These are phyloP conservation scores for Edaphochlamys debaryana DNA, from an alignment of 139 green algal genomes.

Conservation along the genomic window DNA sequence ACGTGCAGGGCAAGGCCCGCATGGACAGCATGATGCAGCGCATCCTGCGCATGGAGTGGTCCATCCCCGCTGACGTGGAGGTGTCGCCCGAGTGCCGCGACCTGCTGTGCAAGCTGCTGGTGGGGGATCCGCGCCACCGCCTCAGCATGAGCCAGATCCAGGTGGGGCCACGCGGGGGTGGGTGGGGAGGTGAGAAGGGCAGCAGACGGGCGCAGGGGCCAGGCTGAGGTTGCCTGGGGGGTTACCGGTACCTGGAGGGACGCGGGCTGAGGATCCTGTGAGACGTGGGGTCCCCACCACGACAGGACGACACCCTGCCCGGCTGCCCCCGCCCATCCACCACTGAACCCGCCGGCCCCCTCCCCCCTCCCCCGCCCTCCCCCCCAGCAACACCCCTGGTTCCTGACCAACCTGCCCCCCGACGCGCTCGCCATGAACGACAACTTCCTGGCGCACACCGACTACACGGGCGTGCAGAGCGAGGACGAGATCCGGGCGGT, in stretches of 20 bases:
- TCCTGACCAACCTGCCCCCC: slow-evolving; percentile 88
- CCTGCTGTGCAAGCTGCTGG: slow-evolving; percentile 66
- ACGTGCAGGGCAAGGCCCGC: slow-evolving; percentile 32
- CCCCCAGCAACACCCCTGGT: slow-evolving; percentile 83
- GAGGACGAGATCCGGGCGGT: slow-evolving; percentile 44
- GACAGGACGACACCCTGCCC: too few species aligned
- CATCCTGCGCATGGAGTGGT: slow-evolving; percentile 62
- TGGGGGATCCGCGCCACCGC: slow-evolving; percentile 59
- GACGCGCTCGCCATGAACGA: slow-evolving; percentile 87
- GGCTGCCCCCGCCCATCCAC: too few species aligned
- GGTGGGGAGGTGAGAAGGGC: too few species aligned
- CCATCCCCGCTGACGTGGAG: slow-evolving; percentile 25
- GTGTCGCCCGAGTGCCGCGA: slow-evolving; percentile 63
- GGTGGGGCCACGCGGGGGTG: neutral
- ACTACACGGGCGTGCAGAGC: slow-evolving; percentile 46
- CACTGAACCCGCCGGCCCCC: too few species aligned
- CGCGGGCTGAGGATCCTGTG: too few species aligned
- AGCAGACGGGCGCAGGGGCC: too few species aligned
- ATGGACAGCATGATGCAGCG: slow-evolving; percentile 63
- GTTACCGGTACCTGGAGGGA: too few species aligned
- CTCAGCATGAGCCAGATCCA: slow-evolving; percentile 67
- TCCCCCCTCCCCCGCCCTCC: too few species aligned
- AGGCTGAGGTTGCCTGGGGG: too few species aligned
- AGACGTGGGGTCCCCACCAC: too few species aligned
- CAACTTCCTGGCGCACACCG: slow-evolving; percentile 55